Evolutionary conservation across 805 yeast species (phyloP).

Genomic region (Millerago galiae): DNA sequence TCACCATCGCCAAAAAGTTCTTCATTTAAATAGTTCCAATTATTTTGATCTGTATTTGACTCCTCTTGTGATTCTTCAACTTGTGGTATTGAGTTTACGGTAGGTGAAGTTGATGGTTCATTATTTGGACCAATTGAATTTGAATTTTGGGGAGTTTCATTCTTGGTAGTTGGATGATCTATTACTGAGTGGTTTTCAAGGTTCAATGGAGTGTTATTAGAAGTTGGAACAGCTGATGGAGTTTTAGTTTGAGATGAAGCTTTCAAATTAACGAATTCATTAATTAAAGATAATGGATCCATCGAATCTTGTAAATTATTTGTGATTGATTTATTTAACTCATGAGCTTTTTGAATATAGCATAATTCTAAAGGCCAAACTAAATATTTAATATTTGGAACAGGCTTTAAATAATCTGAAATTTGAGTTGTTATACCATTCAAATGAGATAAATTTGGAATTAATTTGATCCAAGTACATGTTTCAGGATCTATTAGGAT

Average conservation of each 20-base stretch:
- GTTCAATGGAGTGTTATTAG: constrained; percentile 21
- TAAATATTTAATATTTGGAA: constrained; percentile 48
- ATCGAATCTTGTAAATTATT: constrained; percentile 8
- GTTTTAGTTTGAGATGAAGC: constrained; percentile 33
- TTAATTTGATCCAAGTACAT: constrained; percentile 54
- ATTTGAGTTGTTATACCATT: constrained; percentile 63
- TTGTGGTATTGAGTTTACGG: not conserved
- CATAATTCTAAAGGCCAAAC: constrained; percentile 72
- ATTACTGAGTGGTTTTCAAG: not conserved
- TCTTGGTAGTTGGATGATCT: constrained; percentile 5
- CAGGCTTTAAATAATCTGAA: constrained; percentile 46
- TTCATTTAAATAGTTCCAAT: constrained; percentile 27
- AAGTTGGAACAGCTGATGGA: constrained; percentile 24
- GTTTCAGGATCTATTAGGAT: constrained; percentile 14
- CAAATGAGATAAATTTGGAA: constrained; percentile 62
- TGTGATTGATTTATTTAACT: not conserved
- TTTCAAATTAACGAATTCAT: constrained; percentile 32
- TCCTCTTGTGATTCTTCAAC: constrained; percentile 1
- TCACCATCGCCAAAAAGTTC: constrained; percentile 26
- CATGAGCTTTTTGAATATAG: constrained; percentile 40
- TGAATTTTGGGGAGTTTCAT: constrained; percentile 4
- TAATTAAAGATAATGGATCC: constrained; percentile 32
- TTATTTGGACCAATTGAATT: not conserved
- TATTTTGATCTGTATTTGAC: constrained; percentile 4
- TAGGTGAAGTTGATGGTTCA: not conserved